Evolutionary conservation across 2,329 filamentous ascomycete genomes (phyloP), one percentile per base, ranked within the genome.

Genomic region (Xylaria sp.): DNA sequence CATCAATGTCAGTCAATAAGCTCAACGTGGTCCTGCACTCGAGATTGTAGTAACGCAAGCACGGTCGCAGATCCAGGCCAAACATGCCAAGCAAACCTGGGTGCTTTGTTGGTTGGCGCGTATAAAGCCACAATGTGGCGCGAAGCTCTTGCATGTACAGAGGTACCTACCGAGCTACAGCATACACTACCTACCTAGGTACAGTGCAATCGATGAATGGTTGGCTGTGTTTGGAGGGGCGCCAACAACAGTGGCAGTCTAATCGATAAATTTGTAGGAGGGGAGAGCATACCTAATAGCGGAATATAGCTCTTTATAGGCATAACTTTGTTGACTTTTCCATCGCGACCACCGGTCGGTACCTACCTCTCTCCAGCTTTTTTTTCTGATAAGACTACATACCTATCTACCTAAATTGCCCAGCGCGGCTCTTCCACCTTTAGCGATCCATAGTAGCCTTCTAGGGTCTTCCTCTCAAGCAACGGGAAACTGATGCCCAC

Each of bases 291-390:
- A 60, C 27, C 63, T 63, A 14, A 34, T 55, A 69, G 30, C 39
- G n/a, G 51, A 64, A 67, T 61, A 61, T 55, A 17, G 51, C 54
- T 50, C 5, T 32, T 55, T 69, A 67, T 34, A 61, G 45, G 53
- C 60, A 64, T 69, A 42, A 36, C 19, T 68, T 68, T 69, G 68
- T 69, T 67, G 68, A 69, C 68, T 69, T 69, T 69, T 67, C 68
- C 65, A 68, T 67, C 64, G 68, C 61, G 64, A 67, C 57, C 34
- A 14, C 60, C 64, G 56, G 59, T 56, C 50, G 27, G 50, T 24
- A 54, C 50, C 50, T n/a, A 24, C 36, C 36, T 27, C 24, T 27
- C 50, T 59, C 55, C 56, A 67, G 64, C 64, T 61, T 64, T 64
- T 64, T 61, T 64, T 64, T 61, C 51, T 27, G 42, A 64, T 27